phyloP scores from a whole-genome alignment of 2,329 filamentous ascomycete species.

The Arthrobotrys musiformis region DNA sequence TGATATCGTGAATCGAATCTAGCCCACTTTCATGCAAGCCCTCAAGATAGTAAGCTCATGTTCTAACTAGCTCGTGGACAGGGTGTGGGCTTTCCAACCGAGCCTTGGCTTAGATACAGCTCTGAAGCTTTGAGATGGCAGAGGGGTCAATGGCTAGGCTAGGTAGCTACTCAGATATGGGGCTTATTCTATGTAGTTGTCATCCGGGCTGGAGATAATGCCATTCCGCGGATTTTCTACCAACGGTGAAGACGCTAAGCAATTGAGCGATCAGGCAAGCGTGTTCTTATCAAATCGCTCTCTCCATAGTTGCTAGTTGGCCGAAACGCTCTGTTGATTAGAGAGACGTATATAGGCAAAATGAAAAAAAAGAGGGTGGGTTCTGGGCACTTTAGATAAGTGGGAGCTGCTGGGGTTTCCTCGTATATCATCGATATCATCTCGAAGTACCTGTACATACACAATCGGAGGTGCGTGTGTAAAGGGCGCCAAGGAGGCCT shows the following conservation, averaged over 20 bases:
- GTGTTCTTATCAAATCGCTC: constrained; percentile 22
- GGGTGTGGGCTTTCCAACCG: constrained; percentile 17
- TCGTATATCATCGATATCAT: constrained; percentile 41
- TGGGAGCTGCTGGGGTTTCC: constrained; percentile 10
- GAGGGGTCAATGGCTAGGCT: too few species aligned
- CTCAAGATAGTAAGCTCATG: constrained; percentile 13
- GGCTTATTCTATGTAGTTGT: neutral
- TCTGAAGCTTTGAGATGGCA: constrained; percentile 14
- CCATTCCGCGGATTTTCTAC: neutral
- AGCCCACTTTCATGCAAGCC: constrained; percentile 14
- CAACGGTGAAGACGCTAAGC: neutral
- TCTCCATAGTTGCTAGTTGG: neutral
- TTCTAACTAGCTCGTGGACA: constrained; percentile 10
- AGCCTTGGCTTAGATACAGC: constrained; percentile 21
- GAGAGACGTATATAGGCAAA: constrained; percentile 20
- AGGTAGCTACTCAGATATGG: too few species aligned
- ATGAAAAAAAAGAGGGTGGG: constrained; percentile 13
- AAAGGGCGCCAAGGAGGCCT: constrained; percentile 27
- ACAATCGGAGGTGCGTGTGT: neutral
- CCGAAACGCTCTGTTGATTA: constrained; percentile 5
- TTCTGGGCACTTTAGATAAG: constrained; percentile 10
- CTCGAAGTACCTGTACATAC: constrained; percentile 20
- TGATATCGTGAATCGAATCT: constrained; percentile 6
- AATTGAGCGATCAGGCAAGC: constrained; percentile 13
- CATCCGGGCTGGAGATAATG: constrained; percentile 1